Percentiles rank a stretch among this genome's conserved stretches.
Evolutionary conservation across 177 flowering plant species (phyloP).

Genomic region (Vitis hybrid): DNA sequence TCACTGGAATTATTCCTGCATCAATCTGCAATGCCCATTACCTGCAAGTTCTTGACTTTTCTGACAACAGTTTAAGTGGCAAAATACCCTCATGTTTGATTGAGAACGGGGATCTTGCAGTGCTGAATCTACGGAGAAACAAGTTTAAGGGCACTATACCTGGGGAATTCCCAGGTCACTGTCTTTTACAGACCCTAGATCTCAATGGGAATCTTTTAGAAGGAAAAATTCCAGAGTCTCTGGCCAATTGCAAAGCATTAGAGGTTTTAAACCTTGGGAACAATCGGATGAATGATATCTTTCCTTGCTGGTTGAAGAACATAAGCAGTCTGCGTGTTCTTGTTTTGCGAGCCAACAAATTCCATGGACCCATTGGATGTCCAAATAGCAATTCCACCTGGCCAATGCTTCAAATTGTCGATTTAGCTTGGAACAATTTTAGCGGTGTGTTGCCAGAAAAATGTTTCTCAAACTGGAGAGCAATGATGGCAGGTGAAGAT

Average conservation of each 20-base stretch:
- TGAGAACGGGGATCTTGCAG: conserved; percentile 11
- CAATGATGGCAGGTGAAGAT: background rate
- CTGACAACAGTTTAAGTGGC: conserved; percentile 27
- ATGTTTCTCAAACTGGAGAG: no score
- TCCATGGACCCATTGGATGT: no score
- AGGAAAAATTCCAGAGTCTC: background rate
- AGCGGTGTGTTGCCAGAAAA: no score
- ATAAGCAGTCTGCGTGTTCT: no score
- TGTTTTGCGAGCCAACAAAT: no score
- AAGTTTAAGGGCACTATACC: conserved; percentile 17
- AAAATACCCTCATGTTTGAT: conserved; percentile 1
- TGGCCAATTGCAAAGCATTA: no score
- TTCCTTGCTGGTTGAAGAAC: no score
- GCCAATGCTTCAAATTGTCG: no score
- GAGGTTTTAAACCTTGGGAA: no score
- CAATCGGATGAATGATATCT: no score
- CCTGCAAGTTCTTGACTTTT: conserved; percentile 48
- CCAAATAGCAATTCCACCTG: no score
- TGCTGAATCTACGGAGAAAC: conserved; percentile 32
- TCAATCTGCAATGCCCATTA: conserved; percentile 26
- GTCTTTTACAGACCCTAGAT: conserved; percentile 34
- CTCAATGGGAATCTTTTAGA: conserved; percentile 36
- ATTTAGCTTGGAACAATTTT: no score
- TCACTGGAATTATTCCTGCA: conserved; percentile 34
- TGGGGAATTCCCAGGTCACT: conserved; percentile 8